These are phyloP conservation scores for Hericium coralloides DNA, from an alignment of 768 basidiomycete species.

Conservation along the genomic window DNA sequence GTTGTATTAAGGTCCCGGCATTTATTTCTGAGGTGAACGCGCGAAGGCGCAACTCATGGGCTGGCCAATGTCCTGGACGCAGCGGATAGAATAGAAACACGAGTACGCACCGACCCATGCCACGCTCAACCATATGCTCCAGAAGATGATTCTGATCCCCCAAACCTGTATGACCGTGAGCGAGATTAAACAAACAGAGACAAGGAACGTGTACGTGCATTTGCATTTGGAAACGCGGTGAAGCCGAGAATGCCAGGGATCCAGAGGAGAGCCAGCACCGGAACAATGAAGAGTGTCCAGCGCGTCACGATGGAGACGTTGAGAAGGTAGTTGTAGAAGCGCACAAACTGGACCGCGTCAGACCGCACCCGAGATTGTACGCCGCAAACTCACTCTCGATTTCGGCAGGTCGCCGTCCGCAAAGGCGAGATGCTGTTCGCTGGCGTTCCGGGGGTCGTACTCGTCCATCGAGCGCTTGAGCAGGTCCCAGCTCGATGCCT, in stretches of 20 bases:
- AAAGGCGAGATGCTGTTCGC: slow-evolving; percentile 40
- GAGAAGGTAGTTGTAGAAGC: slow-evolving; percentile 64
- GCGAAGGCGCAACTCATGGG: no score
- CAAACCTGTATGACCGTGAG: slow-evolving; percentile 34
- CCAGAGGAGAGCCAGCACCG: slow-evolving; percentile 58
- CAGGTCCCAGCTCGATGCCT: slow-evolving; percentile 40
- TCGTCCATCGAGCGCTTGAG: slow-evolving; percentile 43
- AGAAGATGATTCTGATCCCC: slow-evolving; percentile 57
- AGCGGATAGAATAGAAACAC: not conserved
- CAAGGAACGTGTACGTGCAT: slow-evolving; percentile 28
- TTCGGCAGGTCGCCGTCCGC: slow-evolving; percentile 57
- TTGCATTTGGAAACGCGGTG: slow-evolving; percentile 39
- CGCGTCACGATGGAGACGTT: slow-evolving; percentile 71
- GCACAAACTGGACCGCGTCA: slow-evolving; percentile 35
- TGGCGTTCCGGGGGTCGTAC: slow-evolving; percentile 47
- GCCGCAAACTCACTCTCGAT: slow-evolving; percentile 34
- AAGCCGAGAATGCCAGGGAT: slow-evolving; percentile 68
- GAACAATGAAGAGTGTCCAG: slow-evolving; percentile 74
- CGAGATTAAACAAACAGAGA: not conserved
- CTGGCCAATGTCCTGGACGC: no score
- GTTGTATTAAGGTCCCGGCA: no score
- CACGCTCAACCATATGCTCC: slow-evolving; percentile 80
- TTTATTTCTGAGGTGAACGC: no score
- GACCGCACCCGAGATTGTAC: not conserved
- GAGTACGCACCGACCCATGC: slow-evolving; percentile 54